Base-by-base conservation (phyloP, 73 alveolate species). In the Tetrahymena malaccensis region DNA sequence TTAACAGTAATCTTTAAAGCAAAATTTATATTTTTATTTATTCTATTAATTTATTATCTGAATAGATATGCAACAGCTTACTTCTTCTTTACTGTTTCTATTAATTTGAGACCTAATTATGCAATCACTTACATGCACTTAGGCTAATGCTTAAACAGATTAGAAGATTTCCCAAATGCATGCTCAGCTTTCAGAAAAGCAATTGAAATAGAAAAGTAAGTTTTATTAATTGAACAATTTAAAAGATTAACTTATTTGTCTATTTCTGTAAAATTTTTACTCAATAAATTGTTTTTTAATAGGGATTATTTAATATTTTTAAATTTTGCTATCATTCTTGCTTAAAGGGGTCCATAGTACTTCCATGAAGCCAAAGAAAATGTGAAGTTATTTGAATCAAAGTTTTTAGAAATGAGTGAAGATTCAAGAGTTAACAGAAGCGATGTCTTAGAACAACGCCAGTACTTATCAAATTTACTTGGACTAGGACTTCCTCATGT, bases 101-200 rank as follows among this genome's bases (percentile, higher is more conserved):
- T 97, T 6, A 96, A 94, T 96, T 95, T 97, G 43, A 97, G 96
- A 85, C 96, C 97, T 43, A 96, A 97, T 34, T 96, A 96, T 95
- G 95, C 96, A 55, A 58, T 55, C 44, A 95, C 97, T 50, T 97
- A 93, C 93, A 96, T 97, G 95, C 97, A 97, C 96, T 96, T 97
- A 85, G 99, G 98, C 4, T 94, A 96, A 10, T 96, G 97, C 40
- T 97, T 97, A 55, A 93, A 96, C 25, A 97, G 96, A 95, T 96
- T 97, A 94, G 96, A 97, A 94, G 98, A 97, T 97, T 95, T 94
- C 70, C 95, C 96, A 58, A 97, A 97, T 94, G 98, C 99, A 8
- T 95, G 94, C 43, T 57, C 97, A 93, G 96, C 98, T 35, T 97
- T 96, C 84, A 97, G 96, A 94, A 97, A 96, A 85, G 98, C 99